phyloP scores from a whole-genome alignment of 2,329 filamentous ascomycete genomes.

The Sclerotinia spermophila region DNA sequence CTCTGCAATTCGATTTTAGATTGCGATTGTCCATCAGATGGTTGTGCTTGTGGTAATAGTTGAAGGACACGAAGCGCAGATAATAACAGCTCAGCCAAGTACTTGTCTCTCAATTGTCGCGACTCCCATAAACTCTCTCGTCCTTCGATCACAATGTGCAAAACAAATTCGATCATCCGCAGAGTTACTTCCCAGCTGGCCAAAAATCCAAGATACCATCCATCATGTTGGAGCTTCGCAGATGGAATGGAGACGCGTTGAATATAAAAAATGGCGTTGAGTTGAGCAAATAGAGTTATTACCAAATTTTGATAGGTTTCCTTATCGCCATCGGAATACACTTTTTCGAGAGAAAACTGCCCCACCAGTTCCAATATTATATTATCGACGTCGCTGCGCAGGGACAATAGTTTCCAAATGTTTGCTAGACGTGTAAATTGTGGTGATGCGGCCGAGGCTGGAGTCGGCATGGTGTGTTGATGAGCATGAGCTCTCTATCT shows the following conservation, averaged over 20 bases:
- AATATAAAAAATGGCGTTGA: slow-evolving; percentile 41
- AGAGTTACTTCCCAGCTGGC: slow-evolving; percentile 42
- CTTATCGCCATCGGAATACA: slow-evolving; percentile 39
- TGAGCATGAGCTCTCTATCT: slow-evolving; percentile 14
- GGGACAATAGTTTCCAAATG: slow-evolving; percentile 39
- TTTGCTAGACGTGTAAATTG: slow-evolving; percentile 40
- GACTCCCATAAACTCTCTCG: slow-evolving; percentile 30
- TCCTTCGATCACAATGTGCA: slow-evolving; percentile 36
- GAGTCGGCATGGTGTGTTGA: slow-evolving; percentile 30
- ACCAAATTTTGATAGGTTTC: slow-evolving; percentile 40
- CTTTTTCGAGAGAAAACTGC: slow-evolving; percentile 43
- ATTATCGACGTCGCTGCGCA: slow-evolving; percentile 42
- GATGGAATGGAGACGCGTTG: slow-evolving; percentile 42
- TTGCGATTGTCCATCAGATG: slow-evolving; percentile 22
- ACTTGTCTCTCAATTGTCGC: slow-evolving; percentile 37
- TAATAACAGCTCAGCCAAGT: slow-evolving; percentile 40
- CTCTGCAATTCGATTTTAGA: slow-evolving; percentile 32
- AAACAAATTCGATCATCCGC: slow-evolving; percentile 40
- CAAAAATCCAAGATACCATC: slow-evolving; percentile 41
- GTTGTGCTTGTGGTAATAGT: slow-evolving; percentile 40
- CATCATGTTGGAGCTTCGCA: slow-evolving; percentile 36
- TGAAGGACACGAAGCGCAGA: slow-evolving; percentile 40
- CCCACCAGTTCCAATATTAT: slow-evolving; percentile 43
- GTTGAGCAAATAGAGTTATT: slow-evolving; percentile 39
- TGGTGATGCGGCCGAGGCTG: slow-evolving; percentile 38